Conservation (phyloP, 257 asterid species). For the Solanum medicagineum region DNA sequence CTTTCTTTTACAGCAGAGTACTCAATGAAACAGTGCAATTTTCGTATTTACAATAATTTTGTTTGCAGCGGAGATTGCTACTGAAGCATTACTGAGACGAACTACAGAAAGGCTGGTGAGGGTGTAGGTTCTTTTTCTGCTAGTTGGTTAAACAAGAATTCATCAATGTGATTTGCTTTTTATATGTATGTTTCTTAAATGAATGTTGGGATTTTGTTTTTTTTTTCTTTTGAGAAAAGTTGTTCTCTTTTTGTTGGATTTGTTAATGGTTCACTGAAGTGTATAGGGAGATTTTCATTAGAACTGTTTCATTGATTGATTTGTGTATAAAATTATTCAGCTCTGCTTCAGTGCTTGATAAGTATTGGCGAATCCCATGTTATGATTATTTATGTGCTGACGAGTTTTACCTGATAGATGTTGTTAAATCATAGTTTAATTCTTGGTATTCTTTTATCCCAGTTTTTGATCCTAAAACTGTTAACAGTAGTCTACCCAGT, state of each 20-base stretch:
- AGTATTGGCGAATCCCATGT: not conserved
- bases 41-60: not conserved
- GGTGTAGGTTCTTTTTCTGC: not conserved
- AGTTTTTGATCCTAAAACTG: not conserved
- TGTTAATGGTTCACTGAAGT: not conserved
- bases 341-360: not conserved
- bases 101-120: not conserved
- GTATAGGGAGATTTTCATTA: not conserved
- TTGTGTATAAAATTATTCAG: not conserved
- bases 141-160: not conserved
- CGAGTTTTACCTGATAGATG: not conserved
- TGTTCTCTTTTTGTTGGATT: not conserved
- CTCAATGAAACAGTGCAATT: not conserved
- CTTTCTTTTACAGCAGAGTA: not conserved
- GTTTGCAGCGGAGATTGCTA: not conserved
- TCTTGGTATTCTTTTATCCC: not conserved
- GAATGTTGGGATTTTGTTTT: too few species aligned
- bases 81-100: not conserved
- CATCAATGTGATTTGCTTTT: not conserved
- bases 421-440: not conserved
- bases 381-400: not conserved
- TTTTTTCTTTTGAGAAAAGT: not conserved
- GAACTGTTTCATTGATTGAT: not conserved
- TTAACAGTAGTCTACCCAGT: too few species aligned
- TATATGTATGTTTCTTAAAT: too few species aligned